Evolutionary conservation across 192 early-diverging fungal genomes (phyloP), one percentile per base, ranked within the genome.

Genomic region (Backusella australiensis): DNA sequence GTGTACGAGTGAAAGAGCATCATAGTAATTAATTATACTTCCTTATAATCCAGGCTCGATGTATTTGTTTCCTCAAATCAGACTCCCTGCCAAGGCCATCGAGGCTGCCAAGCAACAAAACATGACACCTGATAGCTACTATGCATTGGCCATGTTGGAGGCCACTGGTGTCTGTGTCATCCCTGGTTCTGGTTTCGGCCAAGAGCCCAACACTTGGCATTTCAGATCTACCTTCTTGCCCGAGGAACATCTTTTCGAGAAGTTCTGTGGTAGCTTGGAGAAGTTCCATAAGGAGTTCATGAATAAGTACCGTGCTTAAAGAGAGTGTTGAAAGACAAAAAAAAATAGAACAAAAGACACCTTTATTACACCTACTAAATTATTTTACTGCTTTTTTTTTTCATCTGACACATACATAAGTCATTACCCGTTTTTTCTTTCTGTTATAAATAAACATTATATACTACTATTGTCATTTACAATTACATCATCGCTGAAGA

Each of bases 211-310:
- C 21, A 99, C 96, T 5, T 96, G 88, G 84, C 98, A 99, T 84
- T 98, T 99, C 90, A 89, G 98, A 75, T 93, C 93, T 71, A 98
- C 98, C 7, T 99, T 99, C 86, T 81, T 99, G 83, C 96, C 98
- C 23, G 94, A 93, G 11, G 96, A 97, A 83, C 86, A 96, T 52
- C 84, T 96, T 38, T 95, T 99, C 92, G 96, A 96, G 59, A 90
- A 85, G 34, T 97, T 99, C 75, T 96, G 96, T 73, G 76, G 75
- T 23, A 86, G 84, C 59, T 86, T 99, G 67, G 82, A 85, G 73
- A 82, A 80, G 36, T 99, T 99, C 87, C 96, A 99, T 73, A 73
- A 85, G 39, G 80, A 78, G n/a, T 94, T 99, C 74, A 87, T 99
- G 83, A 78, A 84, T 71, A 94, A 92, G 81, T 94, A 94, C 78